phyloP scores from a whole-genome alignment of 2,329 filamentous ascomycete species.

The Elsinoe arachidis region DNA sequence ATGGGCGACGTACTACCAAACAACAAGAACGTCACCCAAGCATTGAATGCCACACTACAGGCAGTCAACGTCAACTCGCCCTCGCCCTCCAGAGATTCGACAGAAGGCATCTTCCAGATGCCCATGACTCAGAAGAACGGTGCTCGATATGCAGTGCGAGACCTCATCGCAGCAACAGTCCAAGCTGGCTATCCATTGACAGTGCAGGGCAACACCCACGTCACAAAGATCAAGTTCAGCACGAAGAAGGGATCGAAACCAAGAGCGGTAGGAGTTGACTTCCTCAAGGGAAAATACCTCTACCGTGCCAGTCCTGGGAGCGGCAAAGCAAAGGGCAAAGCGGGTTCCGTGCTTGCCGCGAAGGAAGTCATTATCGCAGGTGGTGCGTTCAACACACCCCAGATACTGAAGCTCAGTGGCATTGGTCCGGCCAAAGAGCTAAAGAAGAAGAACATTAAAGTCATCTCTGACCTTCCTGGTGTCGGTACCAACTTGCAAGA shows the following conservation, averaged over 20 bases:
- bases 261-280: constrained; percentile 38
- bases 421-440: constrained; percentile 50
- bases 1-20: constrained; percentile 27
- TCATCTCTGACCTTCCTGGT: constrained; percentile 49
- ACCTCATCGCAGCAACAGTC: constrained; percentile 46
- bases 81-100: constrained; percentile 37
- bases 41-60: constrained; percentile 37
- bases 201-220: constrained; percentile 52
- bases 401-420: constrained; percentile 57
- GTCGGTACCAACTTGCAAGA: constrained; percentile 59
- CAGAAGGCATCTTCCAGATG: constrained; percentile 48
- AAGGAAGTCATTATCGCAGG: constrained; percentile 40
- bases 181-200: constrained; percentile 46
- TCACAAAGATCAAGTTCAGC: constrained; percentile 57
- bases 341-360: constrained; percentile 35
- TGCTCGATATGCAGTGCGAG: constrained; percentile 46
- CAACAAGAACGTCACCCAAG: constrained; percentile 33
- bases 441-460: constrained; percentile 43
- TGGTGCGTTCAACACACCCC: constrained; percentile 57
- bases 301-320: constrained; percentile 33
- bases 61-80: constrained; percentile 35
- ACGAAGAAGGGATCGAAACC: constrained; percentile 45
- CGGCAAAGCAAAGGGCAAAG: constrained; percentile 26
- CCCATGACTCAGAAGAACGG: constrained; percentile 44
- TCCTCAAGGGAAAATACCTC: constrained; percentile 31